Evolutionary conservation across 2,329 filamentous ascomycete species (phyloP).

Genomic region (Fonsecaea monophora): DNA sequence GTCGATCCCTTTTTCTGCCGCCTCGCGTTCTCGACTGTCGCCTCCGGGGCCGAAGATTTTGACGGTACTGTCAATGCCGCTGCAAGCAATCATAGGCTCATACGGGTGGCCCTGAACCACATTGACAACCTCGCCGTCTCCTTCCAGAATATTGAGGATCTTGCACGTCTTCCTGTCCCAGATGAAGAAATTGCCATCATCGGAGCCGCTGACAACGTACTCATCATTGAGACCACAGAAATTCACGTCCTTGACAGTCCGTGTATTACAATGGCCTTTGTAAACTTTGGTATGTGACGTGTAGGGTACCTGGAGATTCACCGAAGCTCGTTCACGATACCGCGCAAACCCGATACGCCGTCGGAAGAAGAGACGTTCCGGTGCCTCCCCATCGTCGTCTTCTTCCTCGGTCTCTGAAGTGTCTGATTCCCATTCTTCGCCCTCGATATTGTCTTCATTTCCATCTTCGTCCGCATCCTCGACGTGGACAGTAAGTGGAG

Average conservation of each 20-base stretch:
- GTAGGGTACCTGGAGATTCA: constrained; percentile 63
- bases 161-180: constrained; percentile 69
- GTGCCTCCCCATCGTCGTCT: constrained; percentile 43
- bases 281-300: constrained; percentile 64
- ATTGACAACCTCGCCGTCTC: constrained; percentile 73
- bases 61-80: constrained; percentile 71
- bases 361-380: constrained; percentile 46
- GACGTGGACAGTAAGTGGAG: constrained; percentile 29
- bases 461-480: constrained; percentile 35
- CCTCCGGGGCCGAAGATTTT: constrained; percentile 67
- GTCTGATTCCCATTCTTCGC: constrained; percentile 30
- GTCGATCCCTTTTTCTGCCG: constrained; percentile 65
- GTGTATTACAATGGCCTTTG: constrained; percentile 69
- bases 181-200: constrained; percentile 71
- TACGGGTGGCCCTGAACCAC: constrained; percentile 72
- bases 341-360: constrained; percentile 59
- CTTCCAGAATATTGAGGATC: constrained; percentile 69
- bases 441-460: constrained; percentile 31
- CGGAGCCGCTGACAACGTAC: constrained; percentile 71
- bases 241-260: constrained; percentile 73
- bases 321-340: constrained; percentile 55
- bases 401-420: constrained; percentile 32
- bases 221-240: constrained; percentile 72
- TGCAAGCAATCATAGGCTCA: constrained; percentile 70
- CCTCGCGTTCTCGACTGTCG: constrained; percentile 63